Base-by-base conservation (phyloP, 176 grass and related monocot genomes). In the Zea luxurians region DNA sequence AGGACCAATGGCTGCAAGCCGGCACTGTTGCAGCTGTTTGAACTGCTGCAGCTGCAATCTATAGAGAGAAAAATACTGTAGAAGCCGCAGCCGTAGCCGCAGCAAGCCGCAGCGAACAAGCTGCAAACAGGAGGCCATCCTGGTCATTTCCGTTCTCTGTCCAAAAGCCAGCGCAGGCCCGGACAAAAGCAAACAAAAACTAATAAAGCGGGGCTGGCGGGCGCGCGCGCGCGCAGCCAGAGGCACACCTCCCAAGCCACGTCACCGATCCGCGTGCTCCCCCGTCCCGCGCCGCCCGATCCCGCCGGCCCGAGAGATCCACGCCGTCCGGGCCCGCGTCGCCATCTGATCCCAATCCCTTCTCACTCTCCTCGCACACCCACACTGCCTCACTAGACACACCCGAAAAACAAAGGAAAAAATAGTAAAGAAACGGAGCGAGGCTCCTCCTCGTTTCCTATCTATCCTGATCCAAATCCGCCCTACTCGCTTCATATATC, bases 211-310 rank as follows among this genome's bases (percentile, higher is more conserved):
- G 68, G 45, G 21, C 45, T 12, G 80, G 73, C 54, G 35, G 40
- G 54, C 13, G 52, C 16, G 41, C 41, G 41, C 41, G 41, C 41
- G 79, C 48, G 52, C 76, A 67, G 4, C 37, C 48, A 61, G 15
- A 37, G n/a, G 18, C 10, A 0, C 0, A 1, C 20, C 50, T n/a
- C 37, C 57, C 57, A 4, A 9, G 46, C 87, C 91, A 97, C 74
- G 91, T 90, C 91, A 97, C 8, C 87, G 73, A 97, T 94, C 91
- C 87, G 87, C 58, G 89, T 88, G 94, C 57, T 55, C 13, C 18
- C 7, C 0, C 1, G 2, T 13, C 48, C n/a, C 0, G 0, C 1
- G 2, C 84, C 75, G 69, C 77, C 64, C 68, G 87, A 94, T 92
- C 36, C 5, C 2, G 6, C 15, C 73, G 4, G 5, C 45, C 45